Base-by-base conservation (phyloP, 495 filamentous ascomycete species). In the Ascobolus immersus region DNA sequence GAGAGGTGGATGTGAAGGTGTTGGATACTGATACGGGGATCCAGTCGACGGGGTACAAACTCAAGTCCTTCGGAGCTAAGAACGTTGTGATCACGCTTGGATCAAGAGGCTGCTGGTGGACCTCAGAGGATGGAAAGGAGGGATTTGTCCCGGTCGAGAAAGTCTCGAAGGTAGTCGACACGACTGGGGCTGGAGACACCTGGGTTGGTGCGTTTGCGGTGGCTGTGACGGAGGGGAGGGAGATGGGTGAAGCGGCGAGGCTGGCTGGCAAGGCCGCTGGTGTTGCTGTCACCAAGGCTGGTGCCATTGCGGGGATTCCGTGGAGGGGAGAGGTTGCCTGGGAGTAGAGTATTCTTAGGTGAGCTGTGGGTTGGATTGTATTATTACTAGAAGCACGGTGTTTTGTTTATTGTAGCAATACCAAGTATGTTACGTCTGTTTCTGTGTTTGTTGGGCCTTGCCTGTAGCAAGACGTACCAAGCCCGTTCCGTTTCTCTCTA, bases 151-250 rank as follows among this genome's bases (percentile, higher is more conserved):
- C 49, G 1, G 71, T 68, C 7, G 61, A 59, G 42, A 68, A 61
- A 47, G 67, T 62, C 39, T 56, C 45, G 43, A 67, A 61, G 35
- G 84, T 92, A 14, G 62, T 91, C 4, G 86, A 96, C 55, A 94
- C 84, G 4, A 96, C 86, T 4, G 84, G 73, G 1, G 86, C 84
- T 11, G 86, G 86, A 0, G 86, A 96, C 52, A 90, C 84, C 4
- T 96, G 90, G 53, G 77, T 89, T 2, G 86, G 86, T 2, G 68
- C 60, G 24, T 92, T 91, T 55, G 77, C 82, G 3, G 66, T 82
- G 13, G 61, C 63, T 32, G 60, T 73, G 10, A 61, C 60, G 1
- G 61, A 59, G 38, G 63, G 60, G 21, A 51, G 45, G 15, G 50
- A 39, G 12, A 45, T 48, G 33, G 56, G 55, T 39, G 60, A 59